phyloP scores from a whole-genome alignment of 768 basidiomycete species.

The Kwoniella sp. region DNA sequence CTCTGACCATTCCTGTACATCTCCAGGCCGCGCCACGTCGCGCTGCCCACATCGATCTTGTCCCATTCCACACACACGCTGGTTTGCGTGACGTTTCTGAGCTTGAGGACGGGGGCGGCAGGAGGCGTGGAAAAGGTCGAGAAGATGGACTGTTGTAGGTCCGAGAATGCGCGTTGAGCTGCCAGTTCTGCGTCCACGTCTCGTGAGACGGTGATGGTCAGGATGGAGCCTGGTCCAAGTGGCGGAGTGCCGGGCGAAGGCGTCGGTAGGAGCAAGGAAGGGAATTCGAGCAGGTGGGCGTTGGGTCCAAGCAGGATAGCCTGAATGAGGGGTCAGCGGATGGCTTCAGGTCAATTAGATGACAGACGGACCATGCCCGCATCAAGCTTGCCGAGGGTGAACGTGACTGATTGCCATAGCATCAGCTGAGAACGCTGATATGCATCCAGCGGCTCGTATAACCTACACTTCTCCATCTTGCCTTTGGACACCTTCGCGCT shows the following conservation, averaged over 20 bases:
- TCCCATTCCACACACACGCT: conserved; percentile 97
- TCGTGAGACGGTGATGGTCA: conserved; percentile 90
- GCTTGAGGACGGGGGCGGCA: conserved; percentile 69
- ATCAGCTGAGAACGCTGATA: conserved; percentile 8
- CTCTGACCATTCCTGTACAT: conserved; percentile 89
- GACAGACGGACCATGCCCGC: conserved; percentile 56
- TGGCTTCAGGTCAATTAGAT: not conserved
- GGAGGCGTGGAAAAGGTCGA: conserved; percentile 71
- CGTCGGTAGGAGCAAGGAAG: conserved; percentile 78
- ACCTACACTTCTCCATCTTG: conserved; percentile 47
- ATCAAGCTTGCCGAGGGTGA: conserved; percentile 95
- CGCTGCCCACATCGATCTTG: conserved; percentile 71
- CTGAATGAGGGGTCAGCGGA: conserved; percentile 24
- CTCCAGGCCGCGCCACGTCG: conserved; percentile 80
- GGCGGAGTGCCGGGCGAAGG: conserved; percentile 57
- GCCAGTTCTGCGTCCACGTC: conserved; percentile 78
- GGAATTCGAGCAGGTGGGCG: conserved; percentile 96
- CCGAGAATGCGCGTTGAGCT: conserved; percentile 76
- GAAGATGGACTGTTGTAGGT: conserved; percentile 74
- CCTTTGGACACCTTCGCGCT: conserved; percentile 3
- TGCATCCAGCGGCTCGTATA: not conserved
- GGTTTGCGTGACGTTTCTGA: conserved; percentile 93
- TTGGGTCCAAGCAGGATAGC: conserved; percentile 76
- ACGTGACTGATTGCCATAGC: conserved; percentile 50
- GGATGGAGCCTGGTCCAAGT: conserved; percentile 86